Percentiles rank a stretch among this genome's conserved stretches.
These are phyloP conservation scores for Heritiera littoralis DNA, from an alignment of 345 rosid species.

Conservation along the genomic window DNA sequence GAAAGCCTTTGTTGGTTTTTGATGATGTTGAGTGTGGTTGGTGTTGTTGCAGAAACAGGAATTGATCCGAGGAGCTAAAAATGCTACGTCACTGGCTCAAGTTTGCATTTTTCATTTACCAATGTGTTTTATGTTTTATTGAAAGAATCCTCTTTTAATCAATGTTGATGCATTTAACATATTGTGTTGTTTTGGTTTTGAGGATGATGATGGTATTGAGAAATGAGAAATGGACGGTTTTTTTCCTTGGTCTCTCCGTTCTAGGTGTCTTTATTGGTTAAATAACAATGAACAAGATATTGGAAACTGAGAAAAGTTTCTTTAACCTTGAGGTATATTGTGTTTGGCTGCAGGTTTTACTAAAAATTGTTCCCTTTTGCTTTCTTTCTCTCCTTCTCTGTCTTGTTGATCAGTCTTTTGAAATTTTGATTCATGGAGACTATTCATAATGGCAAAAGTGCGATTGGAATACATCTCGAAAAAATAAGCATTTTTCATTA, in stretches of 20 bases:
- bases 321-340: not conserved
- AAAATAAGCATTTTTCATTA: not conserved
- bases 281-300: slow-evolving; percentile 14
- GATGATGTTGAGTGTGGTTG: slow-evolving; percentile 23
- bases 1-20: slow-evolving; percentile 21
- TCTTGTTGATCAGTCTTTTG: not conserved
- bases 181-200: slow-evolving; percentile 10
- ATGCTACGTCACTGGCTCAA: slow-evolving; percentile 91
- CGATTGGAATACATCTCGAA: not conserved
- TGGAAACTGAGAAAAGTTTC: slow-evolving; percentile 27
- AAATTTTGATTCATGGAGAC: not conserved
- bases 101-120: slow-evolving; percentile 38
- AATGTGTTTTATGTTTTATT: not conserved
- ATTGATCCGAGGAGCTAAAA: slow-evolving; percentile 59
- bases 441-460: not conserved
- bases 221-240: slow-evolving; percentile 19
- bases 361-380: not conserved
- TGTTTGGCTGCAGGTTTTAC: slow-evolving; percentile 18
- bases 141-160: not conserved
- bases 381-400: not conserved
- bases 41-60: slow-evolving; percentile 72
- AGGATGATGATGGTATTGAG: not conserved
- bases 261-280: not conserved
- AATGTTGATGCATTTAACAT: not conserved
- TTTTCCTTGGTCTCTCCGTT: slow-evolving; percentile 25